These are phyloP conservation scores for Curvularia sp. DNA, from an alignment of 2,329 filamentous ascomycete genomes.

Conservation along the genomic window DNA sequence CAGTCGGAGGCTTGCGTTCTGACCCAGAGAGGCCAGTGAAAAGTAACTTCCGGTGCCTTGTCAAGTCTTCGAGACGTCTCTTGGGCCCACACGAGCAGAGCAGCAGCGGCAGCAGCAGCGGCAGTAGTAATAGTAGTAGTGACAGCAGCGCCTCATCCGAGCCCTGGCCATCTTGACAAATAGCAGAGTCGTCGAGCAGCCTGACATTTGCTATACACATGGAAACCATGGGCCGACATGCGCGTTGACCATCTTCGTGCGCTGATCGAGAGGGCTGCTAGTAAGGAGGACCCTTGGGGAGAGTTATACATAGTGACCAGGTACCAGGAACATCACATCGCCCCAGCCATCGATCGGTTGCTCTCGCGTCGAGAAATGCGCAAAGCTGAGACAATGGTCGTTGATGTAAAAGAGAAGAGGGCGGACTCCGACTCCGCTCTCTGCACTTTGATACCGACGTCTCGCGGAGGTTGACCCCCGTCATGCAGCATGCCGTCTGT, in stretches of 20 bases:
- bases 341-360: background rate
- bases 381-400: background rate
- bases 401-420: background rate
- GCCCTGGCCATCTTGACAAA: background rate
- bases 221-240: background rate
- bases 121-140: background rate
- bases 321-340: background rate
- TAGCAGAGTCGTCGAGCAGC: background rate
- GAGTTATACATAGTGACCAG: no score
- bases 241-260: background rate
- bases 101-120: background rate
- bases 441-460: background rate
- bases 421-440: background rate
- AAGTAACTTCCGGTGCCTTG: conserved; percentile 5
- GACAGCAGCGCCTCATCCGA: background rate
- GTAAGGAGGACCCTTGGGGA: no score
- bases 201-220: background rate
- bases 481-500: background rate
- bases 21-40: conserved; percentile 17
- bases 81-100: no score
- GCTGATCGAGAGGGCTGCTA: no score
- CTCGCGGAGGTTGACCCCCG: background rate
- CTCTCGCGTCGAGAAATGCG: background rate
- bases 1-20: conserved; percentile 17
- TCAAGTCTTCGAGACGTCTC: background rate